Evolutionary conservation across 495 filamentous ascomycete species (phyloP).

Genomic region (Aspergillus nidulans): DNA sequence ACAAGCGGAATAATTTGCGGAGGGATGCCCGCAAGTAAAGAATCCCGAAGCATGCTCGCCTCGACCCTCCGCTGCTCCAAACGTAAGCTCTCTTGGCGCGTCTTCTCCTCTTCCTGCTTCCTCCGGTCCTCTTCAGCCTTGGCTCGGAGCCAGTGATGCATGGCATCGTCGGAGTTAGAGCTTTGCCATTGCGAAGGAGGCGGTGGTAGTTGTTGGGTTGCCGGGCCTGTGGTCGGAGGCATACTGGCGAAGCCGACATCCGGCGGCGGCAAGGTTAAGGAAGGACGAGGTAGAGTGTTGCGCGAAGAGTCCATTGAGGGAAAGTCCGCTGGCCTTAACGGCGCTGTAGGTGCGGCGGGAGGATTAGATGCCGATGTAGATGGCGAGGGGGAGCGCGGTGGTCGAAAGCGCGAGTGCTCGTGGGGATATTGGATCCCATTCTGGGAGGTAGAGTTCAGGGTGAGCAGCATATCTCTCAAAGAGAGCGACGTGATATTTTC

Average conservation of each 20-base stretch:
- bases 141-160: conserved; percentile 76
- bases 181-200: conserved; percentile 69
- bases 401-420: conserved; percentile 36
- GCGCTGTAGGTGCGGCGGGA: conserved; percentile 5
- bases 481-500: conserved; percentile 2
- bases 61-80: conserved; percentile 83
- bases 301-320: conserved; percentile 34
- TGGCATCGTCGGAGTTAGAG: conserved; percentile 68
- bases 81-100: conserved; percentile 68
- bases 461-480: conserved; percentile 35
- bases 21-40: conserved; percentile 74
- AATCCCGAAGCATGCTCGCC: conserved; percentile 77
- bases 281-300: conserved; percentile 35
- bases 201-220: conserved; percentile 52
- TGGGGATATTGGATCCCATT: conserved; percentile 35
- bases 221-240: conserved; percentile 23
- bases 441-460: conserved; percentile 37
- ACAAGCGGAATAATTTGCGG: conserved; percentile 84
- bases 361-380: conserved; percentile 15
- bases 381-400: conserved; percentile 29
- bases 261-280: conserved; percentile 33
- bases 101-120: conserved; percentile 85
- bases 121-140: conserved; percentile 82
- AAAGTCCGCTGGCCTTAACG: conserved; percentile 16
- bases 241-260: conserved; percentile 34